Evolutionary conservation across 306 rosid genomes (phyloP).

Genomic region (Mucuna pruriens): DNA sequence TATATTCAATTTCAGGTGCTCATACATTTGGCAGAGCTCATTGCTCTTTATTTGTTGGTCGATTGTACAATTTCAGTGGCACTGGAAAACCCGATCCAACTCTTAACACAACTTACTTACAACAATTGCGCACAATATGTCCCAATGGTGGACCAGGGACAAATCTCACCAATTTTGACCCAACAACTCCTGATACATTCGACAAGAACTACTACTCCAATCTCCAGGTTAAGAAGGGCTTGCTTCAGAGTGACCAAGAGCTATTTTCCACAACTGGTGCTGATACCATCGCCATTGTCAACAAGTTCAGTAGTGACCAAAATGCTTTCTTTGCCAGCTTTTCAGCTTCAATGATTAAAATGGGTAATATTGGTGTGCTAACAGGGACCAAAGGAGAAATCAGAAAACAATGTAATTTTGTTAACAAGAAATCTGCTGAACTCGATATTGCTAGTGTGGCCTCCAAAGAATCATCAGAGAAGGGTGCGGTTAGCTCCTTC

Average conservation of each 20-base stretch:
- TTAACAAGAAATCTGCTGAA: conserved; percentile 38
- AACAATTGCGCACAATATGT: conserved; percentile 19
- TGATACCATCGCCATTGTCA: conserved; percentile 28
- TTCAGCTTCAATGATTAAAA: conserved; percentile 39
- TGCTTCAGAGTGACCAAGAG: conserved; percentile 53
- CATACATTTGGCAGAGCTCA: conserved; percentile 51
- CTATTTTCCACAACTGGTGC: conserved; percentile 44
- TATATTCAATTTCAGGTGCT: conserved; percentile 44
- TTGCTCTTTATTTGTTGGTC: background rate
- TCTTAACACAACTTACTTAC: conserved; percentile 37
- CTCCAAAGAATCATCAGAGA: conserved; percentile 8
- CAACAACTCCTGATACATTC: conserved; percentile 33
- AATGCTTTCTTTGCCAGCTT: conserved; percentile 28
- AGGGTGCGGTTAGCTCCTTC: conserved; percentile 17
- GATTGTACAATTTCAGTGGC: conserved; percentile 43
- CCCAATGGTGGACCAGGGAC: conserved; percentile 28
- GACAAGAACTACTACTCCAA: conserved; percentile 46
- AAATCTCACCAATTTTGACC: conserved; percentile 31
- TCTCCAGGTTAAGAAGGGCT: conserved; percentile 38
- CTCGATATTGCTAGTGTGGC: background rate
- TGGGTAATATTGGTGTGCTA: conserved; percentile 42
- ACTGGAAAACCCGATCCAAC: conserved; percentile 38
- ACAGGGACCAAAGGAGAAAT: conserved; percentile 40
- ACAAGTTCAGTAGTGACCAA: conserved; percentile 16
- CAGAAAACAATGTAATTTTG: conserved; percentile 42